Evolutionary conservation across 805 yeast species (phyloP).

Genomic region (Ogataea kodamae): DNA sequence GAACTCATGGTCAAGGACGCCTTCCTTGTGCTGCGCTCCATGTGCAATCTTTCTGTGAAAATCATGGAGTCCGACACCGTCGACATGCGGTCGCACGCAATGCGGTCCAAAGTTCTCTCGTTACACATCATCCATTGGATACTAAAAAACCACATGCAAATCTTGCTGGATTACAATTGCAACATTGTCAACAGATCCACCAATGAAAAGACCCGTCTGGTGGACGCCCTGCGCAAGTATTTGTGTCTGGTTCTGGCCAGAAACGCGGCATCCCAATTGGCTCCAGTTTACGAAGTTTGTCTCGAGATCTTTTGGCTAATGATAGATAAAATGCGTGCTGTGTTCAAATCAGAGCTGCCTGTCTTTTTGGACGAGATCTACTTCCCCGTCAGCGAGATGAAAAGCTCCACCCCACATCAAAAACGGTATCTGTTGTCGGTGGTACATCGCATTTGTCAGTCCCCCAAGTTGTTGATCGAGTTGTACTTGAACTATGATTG

Average conservation of each 20-base stretch:
- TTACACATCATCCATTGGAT: conserved; percentile 85
- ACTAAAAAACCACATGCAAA: conserved; percentile 77
- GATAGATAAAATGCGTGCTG: conserved; percentile 75
- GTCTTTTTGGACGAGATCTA: conserved; percentile 91
- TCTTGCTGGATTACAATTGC: conserved; percentile 61
- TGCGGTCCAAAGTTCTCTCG: conserved; percentile 86
- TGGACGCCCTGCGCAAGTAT: conserved; percentile 81
- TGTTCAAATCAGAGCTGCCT: conserved; percentile 89
- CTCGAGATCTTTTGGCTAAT: conserved; percentile 92
- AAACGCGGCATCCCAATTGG: conserved; percentile 87
- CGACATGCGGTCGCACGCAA: conserved; percentile 87
- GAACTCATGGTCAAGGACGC: conserved; percentile 85
- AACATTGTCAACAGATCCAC: conserved; percentile 48
- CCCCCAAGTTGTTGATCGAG: conserved; percentile 88
- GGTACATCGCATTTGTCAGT: conserved; percentile 78
- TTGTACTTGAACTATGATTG: conserved; percentile 95
- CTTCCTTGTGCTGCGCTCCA: conserved; percentile 85
- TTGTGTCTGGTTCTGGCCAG: conserved; percentile 78
- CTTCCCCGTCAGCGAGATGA: conserved; percentile 90
- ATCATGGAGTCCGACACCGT: conserved; percentile 70
- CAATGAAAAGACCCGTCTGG: conserved; percentile 56
- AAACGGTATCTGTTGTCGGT: conserved; percentile 80
- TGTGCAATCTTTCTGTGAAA: conserved; percentile 90
- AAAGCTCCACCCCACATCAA: conserved; percentile 88
- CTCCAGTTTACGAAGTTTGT: conserved; percentile 89